Evolutionary conservation across 768 basidiomycete genomes (phyloP).

Genomic region (Mycena indigotica): DNA sequence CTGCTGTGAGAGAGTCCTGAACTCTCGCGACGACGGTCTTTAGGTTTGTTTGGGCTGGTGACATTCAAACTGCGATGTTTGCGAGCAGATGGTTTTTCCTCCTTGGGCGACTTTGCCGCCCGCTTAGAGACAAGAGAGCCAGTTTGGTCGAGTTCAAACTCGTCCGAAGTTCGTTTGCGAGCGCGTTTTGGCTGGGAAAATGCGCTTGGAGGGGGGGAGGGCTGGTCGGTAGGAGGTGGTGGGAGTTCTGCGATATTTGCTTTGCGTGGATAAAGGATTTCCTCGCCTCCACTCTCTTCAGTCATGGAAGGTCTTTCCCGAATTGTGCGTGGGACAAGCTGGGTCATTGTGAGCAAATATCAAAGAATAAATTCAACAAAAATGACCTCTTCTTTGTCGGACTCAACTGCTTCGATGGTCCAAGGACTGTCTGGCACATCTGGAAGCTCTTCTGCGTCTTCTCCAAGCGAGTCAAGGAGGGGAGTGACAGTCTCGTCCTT

Average conservation of each 20-base stretch:
- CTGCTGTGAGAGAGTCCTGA: slow-evolving; percentile 44
- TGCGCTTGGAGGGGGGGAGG: slow-evolving; percentile 65
- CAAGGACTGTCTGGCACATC: slow-evolving; percentile 80
- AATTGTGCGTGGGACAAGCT: slow-evolving; percentile 52
- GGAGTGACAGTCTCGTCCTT: slow-evolving; percentile 38
- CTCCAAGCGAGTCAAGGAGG: slow-evolving; percentile 31
- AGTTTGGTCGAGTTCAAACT: slow-evolving; percentile 77
- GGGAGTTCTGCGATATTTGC: slow-evolving; percentile 33
- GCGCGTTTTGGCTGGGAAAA: slow-evolving; percentile 58
- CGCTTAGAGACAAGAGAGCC: slow-evolving; percentile 62
- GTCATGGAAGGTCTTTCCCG: slow-evolving; percentile 67
- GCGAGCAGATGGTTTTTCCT: slow-evolving; percentile 55
- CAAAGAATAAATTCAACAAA: slow-evolving; percentile 9
- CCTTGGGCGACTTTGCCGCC: slow-evolving; percentile 41
- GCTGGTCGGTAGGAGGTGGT: slow-evolving; percentile 32
- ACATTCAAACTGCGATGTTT: slow-evolving; percentile 76
- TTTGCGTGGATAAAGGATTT: slow-evolving; percentile 84
- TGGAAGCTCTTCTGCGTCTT: slow-evolving; percentile 44
- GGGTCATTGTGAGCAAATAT: neutral
- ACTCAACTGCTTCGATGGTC: slow-evolving; percentile 87
- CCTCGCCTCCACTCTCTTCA: slow-evolving; percentile 88
- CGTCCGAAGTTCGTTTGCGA: slow-evolving; percentile 78
- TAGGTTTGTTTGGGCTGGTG: slow-evolving; percentile 52
- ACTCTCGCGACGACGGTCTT: slow-evolving; percentile 61
- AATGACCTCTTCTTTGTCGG: slow-evolving; percentile 70